Evolutionary conservation across 495 filamentous ascomycete species (phyloP).

Genomic region (Penicillium psychrofluorescens): DNA sequence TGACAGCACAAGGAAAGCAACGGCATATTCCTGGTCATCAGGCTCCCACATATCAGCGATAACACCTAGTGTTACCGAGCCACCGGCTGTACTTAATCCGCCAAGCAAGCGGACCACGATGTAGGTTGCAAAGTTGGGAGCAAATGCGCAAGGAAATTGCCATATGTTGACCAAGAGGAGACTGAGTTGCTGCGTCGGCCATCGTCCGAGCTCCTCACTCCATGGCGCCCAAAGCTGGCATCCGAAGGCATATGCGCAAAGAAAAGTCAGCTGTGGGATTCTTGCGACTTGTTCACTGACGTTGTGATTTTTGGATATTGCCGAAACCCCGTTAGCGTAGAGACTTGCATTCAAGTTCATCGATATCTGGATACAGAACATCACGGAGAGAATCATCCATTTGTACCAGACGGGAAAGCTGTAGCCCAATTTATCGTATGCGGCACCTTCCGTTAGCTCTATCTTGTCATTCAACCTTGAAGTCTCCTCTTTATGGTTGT

Average conservation of each 20-base stretch:
- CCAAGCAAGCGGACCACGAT: conserved; percentile 47
- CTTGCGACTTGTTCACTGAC: conserved; percentile 57
- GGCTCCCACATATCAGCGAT: conserved; percentile 70
- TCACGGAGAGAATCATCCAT: conserved; percentile 63
- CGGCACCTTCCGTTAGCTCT: conserved; percentile 57
- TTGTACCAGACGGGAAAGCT: conserved; percentile 59
- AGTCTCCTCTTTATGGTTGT: too few relatives aligned
- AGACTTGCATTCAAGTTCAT: conserved; percentile 61
- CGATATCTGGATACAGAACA: conserved; percentile 68
- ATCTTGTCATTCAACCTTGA: too few relatives aligned
- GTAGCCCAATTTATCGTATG: conserved; percentile 58
- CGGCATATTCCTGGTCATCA: conserved; percentile 54
- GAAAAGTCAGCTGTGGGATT: conserved; percentile 58
- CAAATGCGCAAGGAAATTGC: conserved; percentile 60
- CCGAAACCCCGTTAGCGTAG: conserved; percentile 35
- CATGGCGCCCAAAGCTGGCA: conserved; percentile 79
- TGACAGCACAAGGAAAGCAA: conserved; percentile 67
- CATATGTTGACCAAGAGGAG: conserved; percentile 67
- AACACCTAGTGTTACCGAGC: conserved; percentile 73
- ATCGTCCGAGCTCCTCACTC: conserved; percentile 70
- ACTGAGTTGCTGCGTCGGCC: conserved; percentile 60
- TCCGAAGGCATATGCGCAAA: conserved; percentile 67
- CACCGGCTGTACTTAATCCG: conserved; percentile 57
- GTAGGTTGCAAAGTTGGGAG: conserved; percentile 59
- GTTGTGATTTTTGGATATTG: conserved; percentile 53